Evolutionary conservation across 2,329 filamentous ascomycete species (phyloP).

Genomic region (Drechslerella stenobrocha): DNA sequence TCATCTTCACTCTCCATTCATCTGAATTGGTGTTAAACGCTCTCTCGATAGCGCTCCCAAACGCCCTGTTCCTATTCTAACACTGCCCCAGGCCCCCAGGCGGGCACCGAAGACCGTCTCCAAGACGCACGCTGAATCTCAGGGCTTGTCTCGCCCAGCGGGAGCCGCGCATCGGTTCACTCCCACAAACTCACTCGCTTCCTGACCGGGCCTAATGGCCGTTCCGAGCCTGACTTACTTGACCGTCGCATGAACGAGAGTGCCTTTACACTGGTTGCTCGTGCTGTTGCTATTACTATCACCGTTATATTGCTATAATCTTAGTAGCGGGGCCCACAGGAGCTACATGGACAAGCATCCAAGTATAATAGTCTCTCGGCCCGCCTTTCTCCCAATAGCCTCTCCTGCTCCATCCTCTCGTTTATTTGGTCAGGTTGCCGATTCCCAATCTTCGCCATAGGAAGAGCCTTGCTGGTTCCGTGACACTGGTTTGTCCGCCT

Average conservation of each 20-base stretch:
- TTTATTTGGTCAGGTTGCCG: conserved; percentile 38
- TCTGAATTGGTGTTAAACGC: background rate
- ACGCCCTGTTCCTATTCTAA: conserved; percentile 1
- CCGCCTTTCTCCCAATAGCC: conserved; percentile 33
- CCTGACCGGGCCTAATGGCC: background rate
- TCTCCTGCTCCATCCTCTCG: conserved; percentile 22
- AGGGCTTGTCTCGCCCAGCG: no score
- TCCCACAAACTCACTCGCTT: background rate
- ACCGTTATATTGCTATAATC: background rate
- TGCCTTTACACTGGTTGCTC: no score
- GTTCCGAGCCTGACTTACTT: background rate
- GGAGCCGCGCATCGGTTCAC: conserved; percentile 3
- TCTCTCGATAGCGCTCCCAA: no score
- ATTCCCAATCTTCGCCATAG: conserved; percentile 35
- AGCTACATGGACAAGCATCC: conserved; percentile 42
- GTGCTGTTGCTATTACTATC: conserved; percentile 4
- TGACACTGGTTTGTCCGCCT: conserved; percentile 46
- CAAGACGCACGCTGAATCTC: conserved; percentile 4
- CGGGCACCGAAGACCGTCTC: no score
- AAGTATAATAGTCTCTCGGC: conserved; percentile 48
- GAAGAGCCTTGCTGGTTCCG: conserved; percentile 42
- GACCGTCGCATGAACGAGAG: conserved; percentile 1
- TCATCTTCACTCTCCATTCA: conserved; percentile 7
- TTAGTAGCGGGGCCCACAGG: conserved; percentile 8
- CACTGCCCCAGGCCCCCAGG: background rate